Conservation (phyloP, 2,329 filamentous ascomycete species). For the Aspergillus ochraceus region DNA sequence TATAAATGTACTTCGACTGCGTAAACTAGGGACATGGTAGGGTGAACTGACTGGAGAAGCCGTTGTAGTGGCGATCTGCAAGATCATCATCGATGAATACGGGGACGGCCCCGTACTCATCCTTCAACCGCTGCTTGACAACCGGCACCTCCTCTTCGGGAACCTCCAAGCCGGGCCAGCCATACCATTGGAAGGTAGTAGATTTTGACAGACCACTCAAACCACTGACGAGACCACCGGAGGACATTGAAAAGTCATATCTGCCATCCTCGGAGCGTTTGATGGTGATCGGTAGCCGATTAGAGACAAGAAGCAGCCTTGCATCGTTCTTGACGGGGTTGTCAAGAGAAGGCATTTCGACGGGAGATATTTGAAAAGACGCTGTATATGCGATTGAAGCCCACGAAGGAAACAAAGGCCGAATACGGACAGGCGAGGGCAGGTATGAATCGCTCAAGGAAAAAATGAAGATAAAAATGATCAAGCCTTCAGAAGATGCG, state of each 20-base stretch:
- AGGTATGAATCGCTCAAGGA: background rate
- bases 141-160: slow-evolving; percentile 76
- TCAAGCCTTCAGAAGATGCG: background rate
- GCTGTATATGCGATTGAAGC: background rate
- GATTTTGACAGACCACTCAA: slow-evolving; percentile 88
- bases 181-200: slow-evolving; percentile 97
- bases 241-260: slow-evolving; percentile 95
- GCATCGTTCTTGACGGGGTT: slow-evolving; percentile 35
- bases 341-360: slow-evolving; percentile 37
- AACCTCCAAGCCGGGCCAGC: slow-evolving; percentile 92
- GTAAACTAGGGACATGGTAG: background rate
- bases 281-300: slow-evolving; percentile 94
- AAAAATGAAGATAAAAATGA: background rate
- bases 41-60: slow-evolving; percentile 77
- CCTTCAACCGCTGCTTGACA: slow-evolving; percentile 75
- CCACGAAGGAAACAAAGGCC: background rate
- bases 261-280: slow-evolving; percentile 88
- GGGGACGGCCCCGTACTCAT: slow-evolving; percentile 85
- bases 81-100: slow-evolving; percentile 93
- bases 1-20: background rate
- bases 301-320: slow-evolving; percentile 81
- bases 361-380: background rate
- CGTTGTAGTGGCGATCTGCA: slow-evolving; percentile 95
- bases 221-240: slow-evolving; percentile 90
- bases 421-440: background rate